Percentiles rank a stretch among this genome's conserved stretches.
These are phyloP conservation scores for Bisporella sp. DNA, from an alignment of 2,329 filamentous ascomycete species.

Conservation along the genomic window DNA sequence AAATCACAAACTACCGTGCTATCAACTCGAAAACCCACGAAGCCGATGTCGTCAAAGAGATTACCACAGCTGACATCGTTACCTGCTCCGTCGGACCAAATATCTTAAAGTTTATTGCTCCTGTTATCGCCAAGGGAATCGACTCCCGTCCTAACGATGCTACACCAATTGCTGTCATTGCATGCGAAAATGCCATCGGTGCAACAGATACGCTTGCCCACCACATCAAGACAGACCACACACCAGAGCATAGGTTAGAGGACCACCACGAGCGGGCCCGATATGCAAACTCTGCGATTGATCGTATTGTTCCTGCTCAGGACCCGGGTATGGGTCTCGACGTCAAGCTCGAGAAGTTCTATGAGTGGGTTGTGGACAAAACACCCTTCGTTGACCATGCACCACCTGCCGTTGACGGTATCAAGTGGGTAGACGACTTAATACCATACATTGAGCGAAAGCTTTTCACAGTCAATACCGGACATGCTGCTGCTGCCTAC, in stretches of 20 bases:
- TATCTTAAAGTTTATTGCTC: slow-evolving; percentile 92
- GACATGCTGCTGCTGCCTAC: slow-evolving; percentile 93
- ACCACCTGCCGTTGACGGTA: slow-evolving; percentile 71
- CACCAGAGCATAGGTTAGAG: slow-evolving; percentile 57
- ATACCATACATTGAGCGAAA: slow-evolving; percentile 98
- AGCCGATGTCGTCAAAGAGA: slow-evolving; percentile 74
- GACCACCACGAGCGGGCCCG: slow-evolving; percentile 68
- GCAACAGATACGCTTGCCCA: slow-evolving; percentile 82
- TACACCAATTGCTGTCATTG: slow-evolving; percentile 81
- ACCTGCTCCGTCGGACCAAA: slow-evolving; percentile 97
- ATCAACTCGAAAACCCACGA: slow-evolving; percentile 91
- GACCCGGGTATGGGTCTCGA: slow-evolving; percentile 72
- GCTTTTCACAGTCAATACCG: slow-evolving; percentile 98
- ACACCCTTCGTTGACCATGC: slow-evolving; percentile 70
- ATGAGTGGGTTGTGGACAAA: slow-evolving; percentile 94
- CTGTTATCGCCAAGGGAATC: slow-evolving; percentile 91
- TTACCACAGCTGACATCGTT: slow-evolving; percentile 80
- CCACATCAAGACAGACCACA: slow-evolving; percentile 74
- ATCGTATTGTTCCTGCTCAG: slow-evolving; percentile 94
- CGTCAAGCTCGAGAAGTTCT: slow-evolving; percentile 97
- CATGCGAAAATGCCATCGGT: slow-evolving; percentile 96
- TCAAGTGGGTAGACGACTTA: slow-evolving; percentile 90
- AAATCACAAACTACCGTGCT: slow-evolving; percentile 91
- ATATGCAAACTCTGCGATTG: slow-evolving; percentile 96
- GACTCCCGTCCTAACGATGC: slow-evolving; percentile 59